Conservation (phyloP, 2,329 filamentous ascomycete genomes). For the Chalara sp. region DNA sequence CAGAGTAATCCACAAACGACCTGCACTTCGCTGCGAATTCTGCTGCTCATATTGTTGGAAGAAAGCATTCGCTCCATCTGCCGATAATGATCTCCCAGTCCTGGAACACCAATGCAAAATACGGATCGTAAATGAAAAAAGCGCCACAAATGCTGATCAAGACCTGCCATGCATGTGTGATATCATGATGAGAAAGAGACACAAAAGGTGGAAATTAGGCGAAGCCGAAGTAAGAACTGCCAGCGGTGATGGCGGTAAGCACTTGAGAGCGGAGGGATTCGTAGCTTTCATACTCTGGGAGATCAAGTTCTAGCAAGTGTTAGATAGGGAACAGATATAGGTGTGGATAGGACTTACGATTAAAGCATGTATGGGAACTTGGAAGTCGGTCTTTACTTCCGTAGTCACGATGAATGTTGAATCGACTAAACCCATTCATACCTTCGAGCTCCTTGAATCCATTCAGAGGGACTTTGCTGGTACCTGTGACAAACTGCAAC, state of each 20-base stretch:
- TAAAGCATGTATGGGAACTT: constrained; percentile 97
- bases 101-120: constrained; percentile 13
- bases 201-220: constrained; percentile 49
- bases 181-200: constrained; percentile 13
- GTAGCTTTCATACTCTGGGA: constrained; percentile 97
- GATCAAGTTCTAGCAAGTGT: constrained; percentile 70
- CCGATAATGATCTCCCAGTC: not conserved
- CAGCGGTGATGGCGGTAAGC: constrained; percentile 94
- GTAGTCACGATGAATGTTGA: constrained; percentile 98
- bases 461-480: constrained; percentile 95
- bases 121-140: constrained; percentile 14
- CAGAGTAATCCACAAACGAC: constrained; percentile 19
- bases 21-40: constrained; percentile 29
- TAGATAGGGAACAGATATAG: constrained; percentile 11
- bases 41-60: not conserved
- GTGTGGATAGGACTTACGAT: constrained; percentile 62
- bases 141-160: constrained; percentile 26
- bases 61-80: no score
- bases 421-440: constrained; percentile 96
- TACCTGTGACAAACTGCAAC: constrained; percentile 96
- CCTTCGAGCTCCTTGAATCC: constrained; percentile 98
- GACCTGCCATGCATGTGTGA: constrained; percentile 23
- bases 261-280: constrained; percentile 81
- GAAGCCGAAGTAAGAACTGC: constrained; percentile 96
- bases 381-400: constrained; percentile 93